Evolutionary conservation across 2,329 filamentous ascomycete genomes (phyloP).

Genomic region (Aspergillus phoenicis): DNA sequence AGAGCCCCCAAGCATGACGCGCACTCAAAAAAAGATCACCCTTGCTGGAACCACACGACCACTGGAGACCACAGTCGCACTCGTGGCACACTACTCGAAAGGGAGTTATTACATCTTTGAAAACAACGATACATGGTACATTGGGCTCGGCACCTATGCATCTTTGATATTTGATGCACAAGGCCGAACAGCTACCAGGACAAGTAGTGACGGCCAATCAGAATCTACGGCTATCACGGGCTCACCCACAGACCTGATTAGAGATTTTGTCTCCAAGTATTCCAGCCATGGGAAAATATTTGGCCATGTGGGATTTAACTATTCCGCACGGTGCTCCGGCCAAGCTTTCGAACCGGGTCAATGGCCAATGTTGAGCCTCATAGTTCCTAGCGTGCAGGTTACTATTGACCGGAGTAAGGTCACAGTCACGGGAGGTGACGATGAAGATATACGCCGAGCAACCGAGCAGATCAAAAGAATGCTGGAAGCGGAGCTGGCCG

Average conservation of each 20-base stretch:
- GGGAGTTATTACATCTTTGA: constrained; percentile 17
- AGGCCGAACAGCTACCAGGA: constrained; percentile 2
- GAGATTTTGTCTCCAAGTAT: constrained; percentile 12
- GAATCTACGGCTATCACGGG: background rate
- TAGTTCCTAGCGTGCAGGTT: constrained; percentile 12
- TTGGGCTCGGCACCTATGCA: constrained; percentile 13
- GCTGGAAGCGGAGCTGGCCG: too few relatives aligned
- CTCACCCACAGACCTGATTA: constrained; percentile 2
- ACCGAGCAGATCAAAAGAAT: background rate
- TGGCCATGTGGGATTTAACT: constrained; percentile 22
- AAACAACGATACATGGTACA: constrained; percentile 12
- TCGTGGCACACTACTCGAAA: too few relatives aligned
- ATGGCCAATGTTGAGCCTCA: constrained; percentile 15
- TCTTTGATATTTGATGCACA: constrained; percentile 15
- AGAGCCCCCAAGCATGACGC: too few relatives aligned
- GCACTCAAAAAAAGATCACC: too few relatives aligned
- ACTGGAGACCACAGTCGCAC: too few relatives aligned
- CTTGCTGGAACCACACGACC: too few relatives aligned
- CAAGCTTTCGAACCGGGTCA: constrained; percentile 9
- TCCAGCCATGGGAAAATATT: constrained; percentile 8
- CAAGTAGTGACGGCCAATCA: too few relatives aligned
- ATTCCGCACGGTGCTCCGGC: constrained; percentile 13
- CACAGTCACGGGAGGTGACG: background rate
- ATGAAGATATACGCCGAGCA: background rate
- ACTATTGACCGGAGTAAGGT: background rate